phyloP scores from a whole-genome alignment of 2,329 filamentous ascomycete species.

The Diaporthe amygdali region DNA sequence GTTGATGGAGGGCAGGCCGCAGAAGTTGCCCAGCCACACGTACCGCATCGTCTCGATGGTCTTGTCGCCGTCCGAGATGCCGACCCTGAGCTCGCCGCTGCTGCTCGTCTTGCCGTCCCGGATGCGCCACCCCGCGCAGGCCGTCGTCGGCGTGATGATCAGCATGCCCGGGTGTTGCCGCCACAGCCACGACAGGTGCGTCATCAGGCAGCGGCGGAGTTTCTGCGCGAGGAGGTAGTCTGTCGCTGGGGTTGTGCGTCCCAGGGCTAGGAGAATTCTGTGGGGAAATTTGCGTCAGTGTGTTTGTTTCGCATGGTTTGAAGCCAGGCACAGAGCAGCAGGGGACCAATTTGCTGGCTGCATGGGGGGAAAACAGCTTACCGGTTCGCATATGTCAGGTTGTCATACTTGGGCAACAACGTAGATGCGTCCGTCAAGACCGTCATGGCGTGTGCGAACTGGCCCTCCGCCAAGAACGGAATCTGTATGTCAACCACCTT shows the following conservation, averaged over 20 bases:
- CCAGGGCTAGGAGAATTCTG: slow-evolving; percentile 70
- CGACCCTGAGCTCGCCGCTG: slow-evolving; percentile 42
- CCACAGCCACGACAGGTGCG: slow-evolving; percentile 73
- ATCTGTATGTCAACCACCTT: slow-evolving; percentile 59
- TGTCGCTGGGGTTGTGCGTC: slow-evolving; percentile 63
- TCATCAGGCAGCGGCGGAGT: slow-evolving; percentile 71
- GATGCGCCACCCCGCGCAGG: slow-evolving; percentile 52
- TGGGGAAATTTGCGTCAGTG: slow-evolving; percentile 41
- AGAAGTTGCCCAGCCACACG: slow-evolving; percentile 57
- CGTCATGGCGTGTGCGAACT: slow-evolving; percentile 75
- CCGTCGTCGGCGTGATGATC: slow-evolving; percentile 73
- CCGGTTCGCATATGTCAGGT: slow-evolving; percentile 55
- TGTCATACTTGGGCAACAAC: slow-evolving; percentile 49
- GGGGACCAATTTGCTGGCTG: background rate
- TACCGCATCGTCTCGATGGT: slow-evolving; percentile 55
- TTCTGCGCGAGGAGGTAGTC: slow-evolving; percentile 75
- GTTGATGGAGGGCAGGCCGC: slow-evolving; percentile 50
- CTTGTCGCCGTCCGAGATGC: slow-evolving; percentile 51
- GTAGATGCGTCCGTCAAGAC: slow-evolving; percentile 68
- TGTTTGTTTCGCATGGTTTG: fast-evolving
- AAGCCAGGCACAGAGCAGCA: background rate
- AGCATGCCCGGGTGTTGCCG: slow-evolving; percentile 69
- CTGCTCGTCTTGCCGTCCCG: slow-evolving; percentile 24
- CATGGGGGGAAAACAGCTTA: background rate
- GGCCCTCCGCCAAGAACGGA: slow-evolving; percentile 65